Base-by-base conservation (phyloP, 2,329 filamentous ascomycete species). In the Fusarium graminum region DNA sequence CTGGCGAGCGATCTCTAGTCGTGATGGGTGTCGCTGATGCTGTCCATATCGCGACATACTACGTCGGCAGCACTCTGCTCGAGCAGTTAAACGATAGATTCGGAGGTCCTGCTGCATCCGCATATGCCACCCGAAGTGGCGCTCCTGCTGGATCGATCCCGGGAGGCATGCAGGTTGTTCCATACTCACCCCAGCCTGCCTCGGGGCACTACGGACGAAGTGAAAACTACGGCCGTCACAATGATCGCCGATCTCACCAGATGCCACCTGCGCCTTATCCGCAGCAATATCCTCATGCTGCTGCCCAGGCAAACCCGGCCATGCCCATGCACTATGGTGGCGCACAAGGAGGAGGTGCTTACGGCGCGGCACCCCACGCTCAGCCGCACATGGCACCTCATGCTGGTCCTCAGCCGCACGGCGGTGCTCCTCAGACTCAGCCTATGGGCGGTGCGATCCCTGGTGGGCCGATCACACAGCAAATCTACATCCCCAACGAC, bases 401-500 rank as follows among this genome's bases (percentile, higher is more conserved):
- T 72, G 77, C 85, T 76, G 71, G 83, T 73, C 75, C 86, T 74
- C 82, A 82, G 67, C 83, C 86, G 44, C 77, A 80, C 72, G 89
- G 88, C 63, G 91, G 88, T 22, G 90, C 90, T 53, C 89, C 90
- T 52, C 89, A 91, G 49, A 87, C 88, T 64, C 91, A 92, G 74
- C 91, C 92, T 10, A 90, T 93, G 81, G 88, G 90, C 66, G 88
- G 87, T 17, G 88, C 78, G 42, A 88, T 80, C 85, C 75, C 78
- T 7, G 81, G 79, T 13, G 79, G 80, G 25, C 93, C 94, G 49
- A 84, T 98, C 74, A 99, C 95, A 4, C 95, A 99, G 80, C 95
- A 99, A 80, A 99, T 99, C 70, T 99, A 92, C 81, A 99, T 99
- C 73, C 95, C 95, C 59, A 99, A 99, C 77, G 95, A 99, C 75